phyloP scores from a whole-genome alignment of 2,329 filamentous ascomycete species.

The Sclerotinia sclerotiorum region DNA sequence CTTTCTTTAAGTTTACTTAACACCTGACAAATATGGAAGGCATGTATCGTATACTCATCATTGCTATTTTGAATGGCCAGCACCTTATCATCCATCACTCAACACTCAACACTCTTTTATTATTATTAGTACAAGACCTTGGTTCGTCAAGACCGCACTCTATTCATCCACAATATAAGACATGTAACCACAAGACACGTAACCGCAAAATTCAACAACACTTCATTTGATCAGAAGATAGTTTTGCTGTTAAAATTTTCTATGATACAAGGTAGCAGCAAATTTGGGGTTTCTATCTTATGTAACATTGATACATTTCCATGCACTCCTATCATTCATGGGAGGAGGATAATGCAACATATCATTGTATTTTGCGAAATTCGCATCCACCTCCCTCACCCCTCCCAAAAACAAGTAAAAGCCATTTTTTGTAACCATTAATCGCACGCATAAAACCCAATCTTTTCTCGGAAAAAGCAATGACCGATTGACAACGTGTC shows the following conservation, averaged over 20 bases:
- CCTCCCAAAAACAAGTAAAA: constrained; percentile 2
- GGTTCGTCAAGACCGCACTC: neutral
- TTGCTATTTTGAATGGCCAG: neutral
- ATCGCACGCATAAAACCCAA: constrained; percentile 30
- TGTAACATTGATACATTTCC: neutral
- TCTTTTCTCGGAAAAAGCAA: constrained; percentile 28
- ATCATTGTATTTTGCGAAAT: constrained; percentile 1
- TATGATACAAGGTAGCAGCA: constrained; percentile 22
- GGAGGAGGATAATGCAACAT: constrained; percentile 8
- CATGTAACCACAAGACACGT: neutral
- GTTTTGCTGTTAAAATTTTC: constrained; percentile 21
- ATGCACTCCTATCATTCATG: constrained; percentile 10
- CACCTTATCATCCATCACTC: neutral
- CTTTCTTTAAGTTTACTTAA: neutral
- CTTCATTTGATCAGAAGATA: constrained; percentile 1
- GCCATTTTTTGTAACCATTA: constrained; percentile 32
- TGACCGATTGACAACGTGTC: constrained; percentile 26
- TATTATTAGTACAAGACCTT: neutral
- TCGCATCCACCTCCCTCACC: neutral
- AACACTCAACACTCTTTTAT: no score
- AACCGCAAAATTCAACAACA: neutral
- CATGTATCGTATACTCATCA: neutral
- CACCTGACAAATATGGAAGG: constrained; percentile 1
- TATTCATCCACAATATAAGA: neutral
- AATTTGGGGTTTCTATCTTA: constrained; percentile 19